A percentile compares a stretch with the other conserved stretches of the same genome.
Evolutionary conservation across 805 yeast genomes (phyloP).

Genomic region (Pichia heedii): DNA sequence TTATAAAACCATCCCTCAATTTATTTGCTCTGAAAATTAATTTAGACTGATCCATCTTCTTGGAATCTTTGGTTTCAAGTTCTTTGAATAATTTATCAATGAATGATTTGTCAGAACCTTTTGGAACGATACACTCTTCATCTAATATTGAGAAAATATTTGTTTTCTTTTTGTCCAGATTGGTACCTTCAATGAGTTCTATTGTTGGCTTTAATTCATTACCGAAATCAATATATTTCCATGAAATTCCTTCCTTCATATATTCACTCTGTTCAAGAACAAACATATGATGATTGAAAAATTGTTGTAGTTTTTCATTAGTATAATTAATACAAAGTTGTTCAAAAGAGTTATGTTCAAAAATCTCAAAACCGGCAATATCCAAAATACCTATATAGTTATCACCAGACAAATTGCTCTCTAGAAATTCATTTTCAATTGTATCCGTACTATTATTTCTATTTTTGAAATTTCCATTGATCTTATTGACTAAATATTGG

Average conservation of each 20-base stretch:
- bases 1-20: constrained; percentile 65
- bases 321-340: constrained; percentile 54
- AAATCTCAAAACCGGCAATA: constrained; percentile 56
- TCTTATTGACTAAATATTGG: constrained; percentile 62
- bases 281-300: constrained; percentile 54
- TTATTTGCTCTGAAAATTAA: constrained; percentile 63
- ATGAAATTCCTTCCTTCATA: constrained; percentile 47
- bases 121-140: constrained; percentile 94
- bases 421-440: neutral
- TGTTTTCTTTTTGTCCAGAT: constrained; percentile 38
- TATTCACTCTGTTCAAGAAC: constrained; percentile 54
- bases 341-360: constrained; percentile 48
- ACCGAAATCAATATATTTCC: constrained; percentile 87
- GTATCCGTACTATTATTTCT: neutral
- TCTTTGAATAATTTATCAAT: constrained; percentile 65
- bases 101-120: constrained; percentile 74
- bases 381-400: constrained; percentile 50
- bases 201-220: constrained; percentile 91
- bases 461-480: constrained; percentile 53
- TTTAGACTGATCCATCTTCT: constrained; percentile 15
- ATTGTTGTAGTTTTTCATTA: constrained; percentile 52
- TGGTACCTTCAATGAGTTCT: constrained; percentile 69
- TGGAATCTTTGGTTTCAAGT: constrained; percentile 40
- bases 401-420: constrained; percentile 4
- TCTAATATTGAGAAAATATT: constrained; percentile 82